Evolutionary conservation across 345 rosid species (phyloP).

Genomic region (Erodium maritimum): DNA sequence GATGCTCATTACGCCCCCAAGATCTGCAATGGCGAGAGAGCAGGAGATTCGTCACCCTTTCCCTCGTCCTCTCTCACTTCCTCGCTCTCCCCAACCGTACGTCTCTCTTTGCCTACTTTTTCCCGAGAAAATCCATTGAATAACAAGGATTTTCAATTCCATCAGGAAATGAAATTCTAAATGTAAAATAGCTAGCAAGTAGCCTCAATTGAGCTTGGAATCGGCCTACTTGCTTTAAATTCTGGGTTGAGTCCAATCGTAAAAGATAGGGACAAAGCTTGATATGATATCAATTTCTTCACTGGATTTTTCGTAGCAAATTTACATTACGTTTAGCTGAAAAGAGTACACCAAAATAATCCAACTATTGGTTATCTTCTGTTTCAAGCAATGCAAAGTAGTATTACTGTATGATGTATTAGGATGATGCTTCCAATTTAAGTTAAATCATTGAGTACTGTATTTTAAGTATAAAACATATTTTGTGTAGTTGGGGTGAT

Average conservation of each 20-base stretch:
- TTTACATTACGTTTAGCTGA: no score
- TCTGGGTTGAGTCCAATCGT: background rate
- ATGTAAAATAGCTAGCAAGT: no score
- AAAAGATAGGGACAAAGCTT: no score
- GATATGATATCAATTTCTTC: no score
- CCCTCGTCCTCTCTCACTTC: slow-evolving; percentile 36
- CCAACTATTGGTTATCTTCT: background rate
- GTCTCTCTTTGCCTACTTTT: background rate
- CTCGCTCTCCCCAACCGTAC: slow-evolving; percentile 37
- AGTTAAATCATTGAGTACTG: background rate
- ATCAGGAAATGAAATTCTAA: no score
- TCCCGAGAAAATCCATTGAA: background rate
- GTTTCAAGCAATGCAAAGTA: background rate
- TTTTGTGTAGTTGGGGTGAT: no score
- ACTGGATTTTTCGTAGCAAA: no score
- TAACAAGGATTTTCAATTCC: background rate
- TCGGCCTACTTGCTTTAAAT: background rate
- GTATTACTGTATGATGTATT: no score
- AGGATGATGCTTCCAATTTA: background rate
- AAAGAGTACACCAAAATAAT: background rate
- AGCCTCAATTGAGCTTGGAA: no score
- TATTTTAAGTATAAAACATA: no score
- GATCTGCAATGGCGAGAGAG: slow-evolving; percentile 30
- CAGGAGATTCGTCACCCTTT: slow-evolving; percentile 53
- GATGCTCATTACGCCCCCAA: slow-evolving; percentile 21